Conservation (phyloP, 2,329 filamentous ascomycete species). For the Keithomyces neogunnii region DNA sequence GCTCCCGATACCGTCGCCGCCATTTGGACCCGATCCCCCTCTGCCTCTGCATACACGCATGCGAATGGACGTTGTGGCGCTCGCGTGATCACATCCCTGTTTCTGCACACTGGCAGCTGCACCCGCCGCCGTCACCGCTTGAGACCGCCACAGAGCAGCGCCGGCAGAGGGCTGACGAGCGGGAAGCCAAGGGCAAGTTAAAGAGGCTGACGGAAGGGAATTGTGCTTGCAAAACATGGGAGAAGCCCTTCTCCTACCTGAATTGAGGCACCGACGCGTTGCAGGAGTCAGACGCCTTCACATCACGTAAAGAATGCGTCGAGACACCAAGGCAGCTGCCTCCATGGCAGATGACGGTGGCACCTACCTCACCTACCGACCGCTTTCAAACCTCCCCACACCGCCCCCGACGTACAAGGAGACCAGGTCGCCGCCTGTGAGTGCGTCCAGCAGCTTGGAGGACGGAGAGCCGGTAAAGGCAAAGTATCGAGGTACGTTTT, state of each 20-base stretch:
- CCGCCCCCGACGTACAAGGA: conserved; percentile 48
- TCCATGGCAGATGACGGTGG: conserved; percentile 32
- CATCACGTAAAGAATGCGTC: conserved; percentile 4
- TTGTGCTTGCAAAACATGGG: conserved; percentile 8
- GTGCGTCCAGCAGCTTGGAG: conserved; percentile 24
- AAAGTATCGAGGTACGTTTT: conserved; percentile 26
- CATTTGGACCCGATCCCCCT: neutral
- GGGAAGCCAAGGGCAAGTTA: neutral
- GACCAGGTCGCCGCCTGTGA: conserved; percentile 29
- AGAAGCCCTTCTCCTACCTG: conserved; percentile 1
- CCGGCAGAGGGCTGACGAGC: neutral
- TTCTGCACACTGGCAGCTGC: neutral
- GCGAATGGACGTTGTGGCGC: neutral
- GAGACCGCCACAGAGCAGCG: neutral
- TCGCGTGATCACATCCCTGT: conserved; percentile 4
- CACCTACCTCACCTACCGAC: conserved; percentile 56
- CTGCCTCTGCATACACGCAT: neutral
- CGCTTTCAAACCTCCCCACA: conserved; percentile 59
- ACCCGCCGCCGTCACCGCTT: neutral
- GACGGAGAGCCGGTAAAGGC: conserved; percentile 35
- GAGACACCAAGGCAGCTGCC: neutral
- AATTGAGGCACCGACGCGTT: conserved; percentile 4
- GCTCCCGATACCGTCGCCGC: neutral
- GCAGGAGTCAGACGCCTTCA: neutral
- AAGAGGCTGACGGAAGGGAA: neutral